Base-by-base conservation (phyloP, 2,329 filamentous ascomycete genomes). In the Trichoderma atroviride region DNA sequence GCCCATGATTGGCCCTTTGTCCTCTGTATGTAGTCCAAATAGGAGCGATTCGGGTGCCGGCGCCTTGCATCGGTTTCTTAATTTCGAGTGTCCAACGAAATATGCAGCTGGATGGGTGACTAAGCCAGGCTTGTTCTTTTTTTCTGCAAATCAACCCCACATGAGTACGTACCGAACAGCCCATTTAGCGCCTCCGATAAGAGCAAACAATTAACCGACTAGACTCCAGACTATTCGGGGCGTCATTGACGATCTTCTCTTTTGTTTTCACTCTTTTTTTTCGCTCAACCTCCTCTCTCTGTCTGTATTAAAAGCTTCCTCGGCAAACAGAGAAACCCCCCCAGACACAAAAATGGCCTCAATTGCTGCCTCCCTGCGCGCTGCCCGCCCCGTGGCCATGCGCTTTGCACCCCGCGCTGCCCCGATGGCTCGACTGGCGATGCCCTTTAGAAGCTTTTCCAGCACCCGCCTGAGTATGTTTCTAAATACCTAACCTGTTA, bases 331-430 rank as follows among this genome's bases (percentile, higher is more conserved):
- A n/a, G 40, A 43, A 40, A 40, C 16, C 40, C 2, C 2, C 22
- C 40, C 35, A 24, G 40, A 33, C 11, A n/a, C 40, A n/a, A 50
- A 29, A 47, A 89, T 89, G 87, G 86, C 88, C 74, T 89, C 88
- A 81, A 86, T 90, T 81, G 84, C 85, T 76, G 84, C 86, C 75
- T 84, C 83, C 77, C 78, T 87, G 72, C 81, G 84, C 79, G 81
- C 81, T 66, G 82, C 82, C 71, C 82, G 85, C 72, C 83, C 85
- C 71, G 79, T 82, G 72, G 79, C 79, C 61, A 75, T 84, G 70
- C 77, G 76, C 70, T 58, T 78, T 29, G 58, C 74, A 75, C 83
- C 75, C 76, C 82, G 75, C 74, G 81, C 74, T 71, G 80, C 73
- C 76, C 77, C 76, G 70, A 74, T 71, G 72, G 79, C 78, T 83